Conservation (phyloP, 23 red algal species). For the Pyropia yezoensis region DNA sequence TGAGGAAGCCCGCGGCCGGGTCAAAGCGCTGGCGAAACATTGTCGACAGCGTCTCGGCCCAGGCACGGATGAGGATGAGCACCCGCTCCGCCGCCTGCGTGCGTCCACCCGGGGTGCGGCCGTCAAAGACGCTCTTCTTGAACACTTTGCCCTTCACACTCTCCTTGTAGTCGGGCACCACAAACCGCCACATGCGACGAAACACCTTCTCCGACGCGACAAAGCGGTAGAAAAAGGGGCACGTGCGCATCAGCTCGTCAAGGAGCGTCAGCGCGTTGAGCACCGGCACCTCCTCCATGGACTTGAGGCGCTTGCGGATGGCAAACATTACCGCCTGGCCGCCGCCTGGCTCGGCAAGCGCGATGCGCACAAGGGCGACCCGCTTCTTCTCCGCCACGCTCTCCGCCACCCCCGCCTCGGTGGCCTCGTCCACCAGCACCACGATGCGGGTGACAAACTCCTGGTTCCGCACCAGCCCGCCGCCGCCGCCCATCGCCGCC, state of each 20-base stretch:
- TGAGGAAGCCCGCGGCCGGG: conserved; percentile 58
- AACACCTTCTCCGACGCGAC: conserved; percentile 87
- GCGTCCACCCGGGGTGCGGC: not conserved
- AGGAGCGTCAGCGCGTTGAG: conserved; percentile 64
- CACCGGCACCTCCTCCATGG: conserved; percentile 48
- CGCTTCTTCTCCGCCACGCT: conserved; percentile 22
- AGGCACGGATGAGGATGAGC: conserved; percentile 75
- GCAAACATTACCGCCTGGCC: conserved; percentile 62
- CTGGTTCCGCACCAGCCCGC: too few species aligned
- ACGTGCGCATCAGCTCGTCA: conserved; percentile 69
- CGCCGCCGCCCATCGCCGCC: too few species aligned
- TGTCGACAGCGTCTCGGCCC: conserved; percentile 67
- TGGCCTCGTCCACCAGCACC: conserved; percentile 73
- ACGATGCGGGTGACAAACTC: conserved; percentile 39
- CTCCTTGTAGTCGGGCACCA: conserved; percentile 91
- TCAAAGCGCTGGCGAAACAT: conserved; percentile 56
- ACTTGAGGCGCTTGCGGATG: conserved; percentile 82
- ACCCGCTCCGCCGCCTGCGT: conserved; percentile 34
- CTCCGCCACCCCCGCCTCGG: conserved; percentile 43
- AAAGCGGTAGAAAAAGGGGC: conserved; percentile 84
- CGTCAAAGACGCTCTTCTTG: conserved; percentile 5
- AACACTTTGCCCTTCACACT: conserved; percentile 56
- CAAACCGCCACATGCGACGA: conserved; percentile 86
- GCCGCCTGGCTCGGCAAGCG: conserved; percentile 9
- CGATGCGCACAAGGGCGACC: conserved; percentile 29